phyloP scores from a whole-genome alignment of 768 basidiomycete species.

The Nevesoporus exiguus region DNA sequence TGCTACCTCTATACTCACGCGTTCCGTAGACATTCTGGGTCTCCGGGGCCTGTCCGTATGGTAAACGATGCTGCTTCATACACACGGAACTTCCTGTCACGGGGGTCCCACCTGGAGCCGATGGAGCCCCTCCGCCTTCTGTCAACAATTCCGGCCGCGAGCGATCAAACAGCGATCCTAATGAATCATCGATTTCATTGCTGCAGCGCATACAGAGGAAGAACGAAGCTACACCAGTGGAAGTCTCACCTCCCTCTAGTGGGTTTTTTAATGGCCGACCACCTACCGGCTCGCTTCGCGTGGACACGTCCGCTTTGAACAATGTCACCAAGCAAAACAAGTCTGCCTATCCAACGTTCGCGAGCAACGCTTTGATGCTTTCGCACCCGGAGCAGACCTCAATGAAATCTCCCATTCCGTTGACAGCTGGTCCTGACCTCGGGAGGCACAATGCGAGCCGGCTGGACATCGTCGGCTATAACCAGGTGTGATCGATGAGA shows the following conservation, averaged over 20 bases:
- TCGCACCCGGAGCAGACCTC: constrained; percentile 52
- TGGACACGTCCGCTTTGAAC: constrained; percentile 68
- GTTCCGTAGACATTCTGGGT: constrained; percentile 81
- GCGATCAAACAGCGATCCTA: constrained; percentile 78
- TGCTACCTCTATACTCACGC: constrained; percentile 8
- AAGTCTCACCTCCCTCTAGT: constrained; percentile 40
- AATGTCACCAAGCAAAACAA: constrained; percentile 71
- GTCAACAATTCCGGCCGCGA: constrained; percentile 54
- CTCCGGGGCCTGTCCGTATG: constrained; percentile 89
- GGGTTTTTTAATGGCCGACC: constrained; percentile 59
- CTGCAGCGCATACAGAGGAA: constrained; percentile 74
- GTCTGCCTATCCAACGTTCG: constrained; percentile 71
- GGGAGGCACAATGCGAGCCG: constrained; percentile 72
- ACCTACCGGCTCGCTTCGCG: constrained; percentile 65
- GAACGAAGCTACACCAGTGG: constrained; percentile 57
- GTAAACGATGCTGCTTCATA: constrained; percentile 91
- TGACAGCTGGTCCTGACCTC: constrained; percentile 83
- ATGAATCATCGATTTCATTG: constrained; percentile 66
- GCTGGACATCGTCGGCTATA: constrained; percentile 69
- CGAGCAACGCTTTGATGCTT: constrained; percentile 49
- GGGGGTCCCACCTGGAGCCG: constrained; percentile 54
- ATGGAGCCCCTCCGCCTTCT: constrained; percentile 51
- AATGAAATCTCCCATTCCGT: constrained; percentile 71
- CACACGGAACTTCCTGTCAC: constrained; percentile 78
- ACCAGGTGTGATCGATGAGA: constrained; percentile 47